Conservation (phyloP, 192 early-diverging fungal species). For the Cladochytrium replicatum region DNA sequence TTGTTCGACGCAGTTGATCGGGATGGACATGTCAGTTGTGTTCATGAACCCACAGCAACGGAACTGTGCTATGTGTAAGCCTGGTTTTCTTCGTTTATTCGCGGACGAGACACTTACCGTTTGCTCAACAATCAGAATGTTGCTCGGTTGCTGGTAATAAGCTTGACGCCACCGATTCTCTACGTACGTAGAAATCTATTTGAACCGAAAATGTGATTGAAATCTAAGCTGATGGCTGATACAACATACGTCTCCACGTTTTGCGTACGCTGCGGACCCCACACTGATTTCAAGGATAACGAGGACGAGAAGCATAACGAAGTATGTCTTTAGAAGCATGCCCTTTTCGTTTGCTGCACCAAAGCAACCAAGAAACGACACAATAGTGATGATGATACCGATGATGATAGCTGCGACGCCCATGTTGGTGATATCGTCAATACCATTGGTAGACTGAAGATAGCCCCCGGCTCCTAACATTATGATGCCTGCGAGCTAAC, state of each 20-base stretch:
- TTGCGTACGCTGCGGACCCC: constrained; percentile 43
- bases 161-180: neutral
- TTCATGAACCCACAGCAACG: constrained; percentile 38
- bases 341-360: constrained; percentile 55
- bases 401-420: constrained; percentile 39
- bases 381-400: constrained; percentile 36
- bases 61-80: constrained; percentile 11
- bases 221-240: constrained; percentile 4
- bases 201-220: neutral
- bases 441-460: constrained; percentile 19
- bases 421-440: constrained; percentile 27
- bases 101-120: neutral
- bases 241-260: constrained; percentile 19
- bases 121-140: neutral
- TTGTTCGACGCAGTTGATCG: constrained; percentile 19
- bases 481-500: constrained; percentile 45
- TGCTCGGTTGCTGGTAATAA: neutral
- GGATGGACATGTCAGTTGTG: constrained; percentile 16
- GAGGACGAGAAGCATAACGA: constrained; percentile 38
- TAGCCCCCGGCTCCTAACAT: constrained; percentile 41
- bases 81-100: no score
- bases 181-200: neutral
- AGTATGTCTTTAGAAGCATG: constrained; percentile 53
- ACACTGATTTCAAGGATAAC: constrained; percentile 40
- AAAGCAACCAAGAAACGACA: constrained; percentile 47